Conservation (phyloP, 2,329 filamentous ascomycete genomes). For the Apiospora kogelbergensis region DNA sequence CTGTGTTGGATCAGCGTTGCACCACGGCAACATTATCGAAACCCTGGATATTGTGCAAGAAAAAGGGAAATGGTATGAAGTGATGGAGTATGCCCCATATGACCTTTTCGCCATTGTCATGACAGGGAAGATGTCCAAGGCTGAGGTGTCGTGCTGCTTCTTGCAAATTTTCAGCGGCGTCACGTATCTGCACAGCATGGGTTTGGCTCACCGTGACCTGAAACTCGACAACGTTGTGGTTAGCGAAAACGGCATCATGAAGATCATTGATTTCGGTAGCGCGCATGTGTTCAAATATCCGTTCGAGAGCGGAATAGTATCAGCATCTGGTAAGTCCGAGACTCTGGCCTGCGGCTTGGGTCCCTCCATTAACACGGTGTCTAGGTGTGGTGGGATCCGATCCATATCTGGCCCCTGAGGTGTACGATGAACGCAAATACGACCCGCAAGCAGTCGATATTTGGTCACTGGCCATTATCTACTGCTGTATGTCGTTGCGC, state of each 20-base stretch:
- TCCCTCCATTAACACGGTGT: conserved; percentile 13
- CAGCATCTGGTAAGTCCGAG: conserved; percentile 68
- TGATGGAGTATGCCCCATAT: conserved; percentile 97
- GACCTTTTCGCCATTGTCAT: conserved; percentile 98
- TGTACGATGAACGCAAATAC: conserved; percentile 91
- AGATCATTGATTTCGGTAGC: conserved; percentile 98
- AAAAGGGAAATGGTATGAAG: conserved; percentile 92
- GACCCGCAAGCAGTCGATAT: conserved; percentile 93
- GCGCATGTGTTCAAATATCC: conserved; percentile 97
- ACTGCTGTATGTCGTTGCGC: conserved; percentile 95
- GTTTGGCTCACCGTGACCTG: conserved; percentile 88
- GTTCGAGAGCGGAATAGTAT: conserved; percentile 85
- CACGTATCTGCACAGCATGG: conserved; percentile 92
- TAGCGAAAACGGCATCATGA: conserved; percentile 96
- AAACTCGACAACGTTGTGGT: conserved; percentile 99
- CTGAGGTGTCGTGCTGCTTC: conserved; percentile 89
- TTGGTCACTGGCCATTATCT: conserved; percentile 98
- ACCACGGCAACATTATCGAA: conserved; percentile 98
- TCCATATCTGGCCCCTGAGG: conserved; percentile 94
- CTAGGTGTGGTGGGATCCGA: conserved; percentile 75
- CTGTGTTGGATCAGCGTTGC: conserved; percentile 93
- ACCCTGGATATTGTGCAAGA: conserved; percentile 96
- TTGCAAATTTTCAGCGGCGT: conserved; percentile 94
- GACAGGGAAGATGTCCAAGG: conserved; percentile 94
- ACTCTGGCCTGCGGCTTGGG: background rate